A percentile compares a stretch with the other conserved stretches of the same genome.
These are phyloP conservation scores for Phialophora expanda DNA, from an alignment of 2,329 filamentous ascomycete species.

Conservation along the genomic window DNA sequence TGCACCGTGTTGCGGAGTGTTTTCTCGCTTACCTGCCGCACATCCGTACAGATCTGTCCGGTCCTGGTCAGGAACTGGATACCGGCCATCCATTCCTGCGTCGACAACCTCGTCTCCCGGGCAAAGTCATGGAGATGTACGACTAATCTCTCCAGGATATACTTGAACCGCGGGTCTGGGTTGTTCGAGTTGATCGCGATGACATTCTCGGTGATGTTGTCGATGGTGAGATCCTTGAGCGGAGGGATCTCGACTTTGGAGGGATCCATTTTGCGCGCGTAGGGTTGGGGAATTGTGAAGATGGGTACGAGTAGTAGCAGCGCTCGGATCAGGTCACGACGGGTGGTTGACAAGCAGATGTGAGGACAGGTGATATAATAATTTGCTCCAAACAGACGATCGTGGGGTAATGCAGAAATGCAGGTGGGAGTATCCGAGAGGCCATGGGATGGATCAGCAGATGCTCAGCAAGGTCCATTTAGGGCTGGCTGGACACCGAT, in stretches of 20 bases:
- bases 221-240: constrained; percentile 42
- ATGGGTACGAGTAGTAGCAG: neutral
- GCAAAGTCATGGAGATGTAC: constrained; percentile 82
- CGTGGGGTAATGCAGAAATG: constrained; percentile 16
- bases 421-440: constrained; percentile 16
- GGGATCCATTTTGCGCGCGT: constrained; percentile 46
- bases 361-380: constrained; percentile 1
- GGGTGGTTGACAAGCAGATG: neutral
- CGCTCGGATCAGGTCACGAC: neutral
- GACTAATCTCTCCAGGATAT: constrained; percentile 74
- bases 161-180: constrained; percentile 68
- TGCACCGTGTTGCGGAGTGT: too few species aligned
- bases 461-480: neutral
- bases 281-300: neutral
- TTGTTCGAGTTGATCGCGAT: constrained; percentile 75
- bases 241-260: constrained; percentile 50
- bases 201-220: constrained; percentile 44
- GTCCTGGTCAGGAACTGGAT: constrained; percentile 73
- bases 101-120: constrained; percentile 75
- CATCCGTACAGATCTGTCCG: constrained; percentile 74
- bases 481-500: neutral
- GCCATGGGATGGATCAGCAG: neutral
- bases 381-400: neutral
- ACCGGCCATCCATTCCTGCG: constrained; percentile 77
- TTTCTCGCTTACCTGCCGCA: constrained; percentile 70